Evolutionary conservation across 176 grass and related monocot genomes (phyloP), one percentile per base, ranked within the genome.

Genomic region (Bothriochloa decipiens): DNA sequence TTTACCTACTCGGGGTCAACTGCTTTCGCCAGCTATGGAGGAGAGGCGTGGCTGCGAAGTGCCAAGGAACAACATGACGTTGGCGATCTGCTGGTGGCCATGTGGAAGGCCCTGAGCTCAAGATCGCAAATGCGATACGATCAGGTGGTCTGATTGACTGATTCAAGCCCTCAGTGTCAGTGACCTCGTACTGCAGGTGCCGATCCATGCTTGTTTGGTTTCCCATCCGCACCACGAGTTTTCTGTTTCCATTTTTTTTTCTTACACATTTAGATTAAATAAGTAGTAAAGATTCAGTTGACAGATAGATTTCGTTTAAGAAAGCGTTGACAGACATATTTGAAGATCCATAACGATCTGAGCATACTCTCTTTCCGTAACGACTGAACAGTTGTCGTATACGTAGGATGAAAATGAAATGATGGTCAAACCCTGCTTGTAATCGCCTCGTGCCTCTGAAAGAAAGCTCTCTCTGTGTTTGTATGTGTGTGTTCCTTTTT

Each of bases 31-130:
- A 55, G 52, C 52, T 55, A 55, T n/a, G 53, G 53, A 22, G 6
- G 15, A 4, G 50, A 20, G 20, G 46, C 5, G 53, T 57, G 53
- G 53, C 8, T 57, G 53, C 53, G 4, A 57, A 55, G 52, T 18
- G 17, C 49, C 17, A 55, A 55, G 52, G 52, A 57, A 57, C 53
- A 57, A 57, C 20, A 57, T 57, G 53, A 57, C 53, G 53, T 57
- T 57, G 53, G 53, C 53, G 20, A 60, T 1, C 20, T n/a, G 22
- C 58, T 12, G n/a, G 58, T 26, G 58, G 4, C 1, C 75, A 84
- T 86, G 79, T 75, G 88, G 52, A 7, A 8, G 67, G n/a, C 83
- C 80, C 84, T 87, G 89, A 83, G 23, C 63, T 62, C 41, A 91
- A 83, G 81, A 91, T 81, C 17, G 70, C 53, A 39, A 20, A 16